Evolutionary conservation across 352 stramenopile genomes (phyloP), one percentile per base, ranked within the genome.

Genomic region (Phytophthora sansomeana): DNA sequence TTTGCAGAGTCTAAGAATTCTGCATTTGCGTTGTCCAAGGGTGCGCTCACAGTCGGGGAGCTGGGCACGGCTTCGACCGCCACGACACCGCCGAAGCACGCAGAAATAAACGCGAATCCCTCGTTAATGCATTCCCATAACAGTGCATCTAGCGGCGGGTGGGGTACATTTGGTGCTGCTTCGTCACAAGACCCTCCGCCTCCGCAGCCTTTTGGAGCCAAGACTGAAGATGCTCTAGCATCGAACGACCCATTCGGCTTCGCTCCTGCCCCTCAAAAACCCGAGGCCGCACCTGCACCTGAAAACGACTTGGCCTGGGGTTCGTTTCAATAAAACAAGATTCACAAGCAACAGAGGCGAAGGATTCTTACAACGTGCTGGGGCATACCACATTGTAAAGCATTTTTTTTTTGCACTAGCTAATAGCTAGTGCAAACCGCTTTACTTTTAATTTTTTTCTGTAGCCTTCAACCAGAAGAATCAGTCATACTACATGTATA

Each of bases 1-100:
- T 72, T 71, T 13, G 35, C 49, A 6, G 69, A 71, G 14, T 47
- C 50, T 7, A 74, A 64, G 33, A 70, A 74, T 24, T 49, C 64
- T n/a, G 49, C 54, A 1, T 77, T 77, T 50, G 69, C 64, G 3
- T 17, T 74, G 42, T 77, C 64, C 5, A 77, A 77, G 43, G 69
- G 69, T 42, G 69, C 64, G 11, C 38, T 77, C 10, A 77, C 69
- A 16, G 69, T 77, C 8, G 69, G 69, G 38, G 69, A 77, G 32
- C 51, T 77, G 11, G 58, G 49, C 9, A 66, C 63, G 8, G 35
- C 21, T 9, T 69, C 63, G 21, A 53, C 59, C 16, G 59, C 58
- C 8, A 69, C 56, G 36, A 72, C 56, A 29, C 64, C 53, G 46
- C 58, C 63, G 17, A 74, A 77, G 29, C 39, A 51, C 29, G 52